Percentiles rank a stretch among this genome's conserved stretches.
Conservation (phyloP, 805 yeast species). For the Candida peoriensis region DNA sequence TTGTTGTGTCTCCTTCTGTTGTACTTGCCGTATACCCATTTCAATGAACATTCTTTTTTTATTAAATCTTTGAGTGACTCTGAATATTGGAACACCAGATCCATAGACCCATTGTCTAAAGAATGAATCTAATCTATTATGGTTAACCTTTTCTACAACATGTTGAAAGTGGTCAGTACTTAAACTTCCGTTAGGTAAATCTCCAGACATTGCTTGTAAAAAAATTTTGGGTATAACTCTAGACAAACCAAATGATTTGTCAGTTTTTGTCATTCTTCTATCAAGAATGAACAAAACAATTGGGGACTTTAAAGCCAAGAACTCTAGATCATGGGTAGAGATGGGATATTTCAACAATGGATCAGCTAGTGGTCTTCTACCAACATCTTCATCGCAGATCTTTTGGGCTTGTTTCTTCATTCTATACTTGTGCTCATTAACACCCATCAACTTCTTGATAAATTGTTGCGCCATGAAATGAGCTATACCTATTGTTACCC, state of each 20-base stretch:
- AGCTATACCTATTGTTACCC: slow-evolving; percentile 88
- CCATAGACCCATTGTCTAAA: slow-evolving; percentile 93
- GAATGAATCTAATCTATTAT: slow-evolving; percentile 73
- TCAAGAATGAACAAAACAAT: slow-evolving; percentile 80
- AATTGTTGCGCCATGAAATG: slow-evolving; percentile 77
- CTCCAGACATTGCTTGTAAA: slow-evolving; percentile 94
- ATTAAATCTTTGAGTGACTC: slow-evolving; percentile 88
- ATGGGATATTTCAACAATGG: slow-evolving; percentile 67
- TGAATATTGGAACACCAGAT: slow-evolving; percentile 81
- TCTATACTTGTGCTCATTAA: slow-evolving; percentile 71
- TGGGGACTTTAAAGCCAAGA: slow-evolving; percentile 78
- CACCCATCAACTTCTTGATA: slow-evolving; percentile 67
- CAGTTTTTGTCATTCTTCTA: slow-evolving; percentile 92
- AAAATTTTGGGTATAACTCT: slow-evolving; percentile 89
- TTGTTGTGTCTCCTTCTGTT: slow-evolving; percentile 50
- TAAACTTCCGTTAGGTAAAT: slow-evolving; percentile 68
- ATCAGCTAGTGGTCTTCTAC: slow-evolving; percentile 73
- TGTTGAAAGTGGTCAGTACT: slow-evolving; percentile 84
- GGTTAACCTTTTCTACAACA: slow-evolving; percentile 92
- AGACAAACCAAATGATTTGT: slow-evolving; percentile 85
- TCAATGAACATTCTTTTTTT: slow-evolving; percentile 92
- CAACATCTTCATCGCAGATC: slow-evolving; percentile 70
- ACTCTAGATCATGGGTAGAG: slow-evolving; percentile 53
- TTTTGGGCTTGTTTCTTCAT: slow-evolving; percentile 60
- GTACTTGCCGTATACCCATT: slow-evolving; percentile 90